Conservation (phyloP, 2,329 filamentous ascomycete genomes). For the Fusarium sacchari region DNA sequence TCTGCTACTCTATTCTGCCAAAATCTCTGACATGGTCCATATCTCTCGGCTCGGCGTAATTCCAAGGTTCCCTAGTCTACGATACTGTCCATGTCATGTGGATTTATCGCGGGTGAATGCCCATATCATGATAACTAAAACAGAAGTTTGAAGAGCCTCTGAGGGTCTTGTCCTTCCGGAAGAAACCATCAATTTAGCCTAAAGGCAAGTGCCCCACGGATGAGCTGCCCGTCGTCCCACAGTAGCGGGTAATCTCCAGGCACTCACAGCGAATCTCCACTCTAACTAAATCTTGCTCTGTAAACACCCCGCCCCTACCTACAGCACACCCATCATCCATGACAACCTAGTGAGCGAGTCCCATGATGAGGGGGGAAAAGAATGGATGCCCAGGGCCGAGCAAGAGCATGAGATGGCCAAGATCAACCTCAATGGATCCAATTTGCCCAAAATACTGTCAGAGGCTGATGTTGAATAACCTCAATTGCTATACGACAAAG, state of each 20-base stretch:
- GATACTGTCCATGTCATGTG: constrained; percentile 10
- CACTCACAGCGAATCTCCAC: constrained; percentile 14
- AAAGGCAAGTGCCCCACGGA: constrained; percentile 23
- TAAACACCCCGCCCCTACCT: constrained; percentile 9
- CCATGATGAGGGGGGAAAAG: constrained; percentile 16
- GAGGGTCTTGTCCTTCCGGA: constrained; percentile 7
- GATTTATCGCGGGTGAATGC: constrained; percentile 24
- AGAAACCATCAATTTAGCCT: constrained; percentile 40
- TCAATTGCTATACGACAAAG: constrained; percentile 23
- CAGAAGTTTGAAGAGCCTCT: neutral
- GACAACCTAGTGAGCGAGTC: constrained; percentile 7
- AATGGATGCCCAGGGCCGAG: neutral
- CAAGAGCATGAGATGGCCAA: constrained; percentile 18
- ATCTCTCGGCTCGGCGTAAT: constrained; percentile 21
- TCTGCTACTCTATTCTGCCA: constrained; percentile 1
- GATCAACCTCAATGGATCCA: neutral
- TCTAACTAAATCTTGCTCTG: constrained; percentile 11
- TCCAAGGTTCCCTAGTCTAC: constrained; percentile 27
- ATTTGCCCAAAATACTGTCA: neutral
- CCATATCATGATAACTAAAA: constrained; percentile 28
- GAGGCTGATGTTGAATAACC: neutral
- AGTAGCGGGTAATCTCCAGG: constrained; percentile 40
- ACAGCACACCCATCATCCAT: neutral
- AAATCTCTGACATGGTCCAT: constrained; percentile 27
- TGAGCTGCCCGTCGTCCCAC: constrained; percentile 38